Percentiles rank a stretch among this genome's conserved stretches.
phyloP scores from a whole-genome alignment of 1,284 basidiomycete genomes.

The Grifola frondosa region DNA sequence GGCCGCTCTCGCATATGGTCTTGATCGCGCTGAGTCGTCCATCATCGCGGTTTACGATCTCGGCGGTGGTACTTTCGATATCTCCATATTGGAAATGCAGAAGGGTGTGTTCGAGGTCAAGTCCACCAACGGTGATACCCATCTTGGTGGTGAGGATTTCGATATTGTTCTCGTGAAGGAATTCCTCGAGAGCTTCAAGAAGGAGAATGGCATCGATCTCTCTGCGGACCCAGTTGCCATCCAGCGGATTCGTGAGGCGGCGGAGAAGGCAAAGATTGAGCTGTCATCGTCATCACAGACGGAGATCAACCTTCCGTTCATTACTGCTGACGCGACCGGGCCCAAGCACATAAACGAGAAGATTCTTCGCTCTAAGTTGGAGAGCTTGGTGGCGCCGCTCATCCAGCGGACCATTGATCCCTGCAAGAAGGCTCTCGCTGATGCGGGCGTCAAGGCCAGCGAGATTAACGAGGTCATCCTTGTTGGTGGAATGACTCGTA shows the following conservation, averaged over 20 bases:
- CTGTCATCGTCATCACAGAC: constrained; percentile 92
- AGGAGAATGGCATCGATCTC: constrained; percentile 84
- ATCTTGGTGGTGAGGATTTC: constrained; percentile 98
- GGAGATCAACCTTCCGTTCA: constrained; percentile 96
- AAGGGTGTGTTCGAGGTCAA: constrained; percentile 99
- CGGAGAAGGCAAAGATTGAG: constrained; percentile 99
- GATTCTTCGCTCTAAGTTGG: constrained; percentile 87
- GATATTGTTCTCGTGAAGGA: constrained; percentile 89
- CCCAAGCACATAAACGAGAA: constrained; percentile 97
- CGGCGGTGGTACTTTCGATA: constrained; percentile 98
- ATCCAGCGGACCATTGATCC: constrained; percentile 94
- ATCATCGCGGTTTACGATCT: constrained; percentile 98
- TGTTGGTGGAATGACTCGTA: constrained; percentile 97
- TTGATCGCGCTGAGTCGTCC: constrained; percentile 80
- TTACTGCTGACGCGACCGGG: constrained; percentile 91
- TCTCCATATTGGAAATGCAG: constrained; percentile 98
- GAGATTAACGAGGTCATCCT: constrained; percentile 97
- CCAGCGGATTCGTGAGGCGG: constrained; percentile 97
- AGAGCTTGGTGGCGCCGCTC: constrained; percentile 80
- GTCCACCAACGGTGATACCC: constrained; percentile 98
- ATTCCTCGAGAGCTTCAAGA: constrained; percentile 93
- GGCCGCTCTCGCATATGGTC: constrained; percentile 95
- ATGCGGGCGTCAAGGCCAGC: constrained; percentile 89
- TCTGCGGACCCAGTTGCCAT: constrained; percentile 93
- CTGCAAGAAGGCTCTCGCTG: constrained; percentile 92